Conservation (phyloP, 371 early-diverging fungal species). For the Mucor irregularis region DNA sequence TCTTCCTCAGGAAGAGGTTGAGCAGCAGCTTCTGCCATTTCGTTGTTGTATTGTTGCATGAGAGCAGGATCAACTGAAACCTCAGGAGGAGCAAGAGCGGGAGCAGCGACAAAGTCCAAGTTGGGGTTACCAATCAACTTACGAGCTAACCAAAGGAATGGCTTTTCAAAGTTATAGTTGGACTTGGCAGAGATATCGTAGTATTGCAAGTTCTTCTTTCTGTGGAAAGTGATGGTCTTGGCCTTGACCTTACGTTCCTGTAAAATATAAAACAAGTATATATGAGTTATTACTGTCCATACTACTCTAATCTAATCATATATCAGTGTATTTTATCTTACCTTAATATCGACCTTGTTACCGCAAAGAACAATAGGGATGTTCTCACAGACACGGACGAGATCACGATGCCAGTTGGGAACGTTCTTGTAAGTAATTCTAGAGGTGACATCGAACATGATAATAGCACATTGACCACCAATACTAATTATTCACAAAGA, state of each 20-base stretch:
- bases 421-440: constrained; percentile 99
- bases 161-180: constrained; percentile 99
- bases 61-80: constrained; percentile 80
- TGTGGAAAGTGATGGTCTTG: constrained; percentile 99
- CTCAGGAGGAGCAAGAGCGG: constrained; percentile 98
- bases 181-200: constrained; percentile 99
- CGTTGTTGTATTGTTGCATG: constrained; percentile 78
- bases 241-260: constrained; percentile 99
- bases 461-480: constrained; percentile 99
- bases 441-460: constrained; percentile 99
- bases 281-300: neutral
- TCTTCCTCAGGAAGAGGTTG: constrained; percentile 92
- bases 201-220: constrained; percentile 99
- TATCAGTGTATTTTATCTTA: constrained; percentile 17
- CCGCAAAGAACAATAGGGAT: constrained; percentile 99
- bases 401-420: constrained; percentile 99
- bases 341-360: constrained; percentile 99
- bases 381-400: constrained; percentile 98
- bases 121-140: constrained; percentile 95
- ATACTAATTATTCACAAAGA: constrained; percentile 67
- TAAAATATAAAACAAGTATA: neutral
- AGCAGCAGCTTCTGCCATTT: constrained; percentile 75
- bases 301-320: neutral
- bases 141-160: constrained; percentile 99
- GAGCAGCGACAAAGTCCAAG: constrained; percentile 97